Base-by-base conservation (phyloP, 768 basidiomycete species). In the Pleurotus ostreatus region DNA sequence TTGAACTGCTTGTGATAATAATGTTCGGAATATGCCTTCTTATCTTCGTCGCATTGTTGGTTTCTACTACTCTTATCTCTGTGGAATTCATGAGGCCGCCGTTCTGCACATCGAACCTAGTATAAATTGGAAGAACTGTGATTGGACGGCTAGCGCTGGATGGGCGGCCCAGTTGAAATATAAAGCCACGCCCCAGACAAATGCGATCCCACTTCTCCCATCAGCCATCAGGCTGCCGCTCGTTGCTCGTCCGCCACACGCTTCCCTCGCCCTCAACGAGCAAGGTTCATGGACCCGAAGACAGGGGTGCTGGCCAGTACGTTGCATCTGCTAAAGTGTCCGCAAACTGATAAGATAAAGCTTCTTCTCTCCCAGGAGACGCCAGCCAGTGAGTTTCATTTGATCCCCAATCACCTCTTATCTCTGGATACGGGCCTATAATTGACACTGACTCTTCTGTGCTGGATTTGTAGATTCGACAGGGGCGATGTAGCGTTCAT, bases 401-500 rank as follows among this genome's bases (percentile, higher is more conserved):
- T 49, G 26, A 26, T 23, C 26, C 26, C 15, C 37, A 18, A 23
- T 26, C 11, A 20, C 48, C 48, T 9, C 37, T 34, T 12, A 23
- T 51, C 23, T 18, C 30, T 34, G 16, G 13, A 22, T 51, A 16
- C 9, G 15, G 20, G 5, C 39, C 11, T 41, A 53, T 53, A 18
- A 11, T 53, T 39, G 51, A 12, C 22, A 34, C 30, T 34, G 30
- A 34, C 30, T 11, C n/a, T 37, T 15, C 34, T n/a, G 18, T 23
- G 30, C 30, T 34, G 30, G 30, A 34, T 34, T 34, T 34, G 20
- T 53, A 88, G 85, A 60, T 91, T 83, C 69, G 80, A 89, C 68
- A 76, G 79, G 18, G 87, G 89, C 39, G 88, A 91, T 73, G 66
- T 89, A 13, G 72, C 84, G 7, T 91, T 89, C 67, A 84, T 91